These are phyloP conservation scores for Penicillium decumbens DNA, from an alignment of 2,329 filamentous ascomycete species.

Conservation along the genomic window DNA sequence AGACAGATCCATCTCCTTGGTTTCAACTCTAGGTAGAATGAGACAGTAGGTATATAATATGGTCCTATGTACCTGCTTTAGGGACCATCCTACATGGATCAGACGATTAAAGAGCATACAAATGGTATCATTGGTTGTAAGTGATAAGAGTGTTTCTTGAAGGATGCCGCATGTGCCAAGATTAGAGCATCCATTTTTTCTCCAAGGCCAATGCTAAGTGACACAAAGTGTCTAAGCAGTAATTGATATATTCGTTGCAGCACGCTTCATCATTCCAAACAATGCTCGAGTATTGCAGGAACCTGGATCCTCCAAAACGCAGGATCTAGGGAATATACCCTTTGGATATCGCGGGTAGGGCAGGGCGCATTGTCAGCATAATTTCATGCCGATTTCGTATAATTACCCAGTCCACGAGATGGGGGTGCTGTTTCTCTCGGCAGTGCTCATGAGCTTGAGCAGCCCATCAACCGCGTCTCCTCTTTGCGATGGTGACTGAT, in stretches of 20 bases:
- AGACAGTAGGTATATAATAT: no score
- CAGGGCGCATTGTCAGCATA: background rate
- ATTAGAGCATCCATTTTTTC: constrained; percentile 2
- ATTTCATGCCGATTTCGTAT: background rate
- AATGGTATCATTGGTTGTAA: constrained; percentile 25
- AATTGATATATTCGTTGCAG: constrained; percentile 4
- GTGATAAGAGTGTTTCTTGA: constrained; percentile 8
- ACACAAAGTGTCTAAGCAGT: background rate
- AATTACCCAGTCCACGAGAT: constrained; percentile 23
- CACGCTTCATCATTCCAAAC: constrained; percentile 3
- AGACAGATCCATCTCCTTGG: no score
- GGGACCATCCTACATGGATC: background rate
- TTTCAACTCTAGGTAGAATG: no score
- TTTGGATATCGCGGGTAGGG: background rate
- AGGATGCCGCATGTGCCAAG: constrained; percentile 11
- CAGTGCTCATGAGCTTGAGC: constrained; percentile 39
- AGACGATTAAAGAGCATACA: constrained; percentile 4
- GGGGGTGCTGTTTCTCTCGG: constrained; percentile 24
- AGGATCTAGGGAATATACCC: background rate
- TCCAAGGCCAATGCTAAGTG: background rate
- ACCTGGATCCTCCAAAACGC: background rate
- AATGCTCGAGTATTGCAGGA: background rate
- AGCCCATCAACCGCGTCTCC: constrained; percentile 40
- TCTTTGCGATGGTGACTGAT: constrained; percentile 28
- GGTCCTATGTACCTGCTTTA: no score